These are phyloP conservation scores for Boletus sensibilis DNA, from an alignment of 768 basidiomycete genomes.

Conservation along the genomic window DNA sequence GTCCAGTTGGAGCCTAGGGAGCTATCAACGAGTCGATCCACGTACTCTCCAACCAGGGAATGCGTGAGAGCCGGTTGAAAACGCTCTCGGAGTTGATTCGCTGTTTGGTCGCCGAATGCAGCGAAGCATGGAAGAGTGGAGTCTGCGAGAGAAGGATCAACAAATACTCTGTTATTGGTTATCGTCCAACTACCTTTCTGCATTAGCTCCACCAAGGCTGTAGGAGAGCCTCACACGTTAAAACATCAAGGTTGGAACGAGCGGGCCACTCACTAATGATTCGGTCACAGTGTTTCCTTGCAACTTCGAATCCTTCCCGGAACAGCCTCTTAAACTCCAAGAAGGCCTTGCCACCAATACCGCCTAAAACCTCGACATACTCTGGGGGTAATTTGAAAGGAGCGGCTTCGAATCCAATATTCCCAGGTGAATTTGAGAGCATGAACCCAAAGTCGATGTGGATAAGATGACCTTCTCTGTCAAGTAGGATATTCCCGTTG, in stretches of 20 bases:
- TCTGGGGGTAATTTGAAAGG: slow-evolving; percentile 96
- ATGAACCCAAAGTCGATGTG: slow-evolving; percentile 99
- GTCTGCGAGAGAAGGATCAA: slow-evolving; percentile 44
- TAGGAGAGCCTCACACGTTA: slow-evolving; percentile 12
- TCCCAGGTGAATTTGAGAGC: slow-evolving; percentile 94
- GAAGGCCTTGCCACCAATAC: slow-evolving; percentile 71
- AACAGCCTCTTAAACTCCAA: slow-evolving; percentile 84
- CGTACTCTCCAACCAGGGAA: slow-evolving; percentile 76
- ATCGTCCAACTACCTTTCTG: slow-evolving; percentile 68
- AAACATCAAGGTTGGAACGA: not conserved
- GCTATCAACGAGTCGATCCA: slow-evolving; percentile 87
- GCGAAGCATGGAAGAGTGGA: slow-evolving; percentile 89
- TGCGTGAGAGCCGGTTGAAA: slow-evolving; percentile 92
- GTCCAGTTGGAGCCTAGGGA: slow-evolving; percentile 95
- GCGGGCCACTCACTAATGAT: slow-evolving; percentile 70
- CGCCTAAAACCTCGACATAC: slow-evolving; percentile 95
- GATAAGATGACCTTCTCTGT: slow-evolving; percentile 91
- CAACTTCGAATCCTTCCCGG: slow-evolving; percentile 90
- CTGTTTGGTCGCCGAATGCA: slow-evolving; percentile 88
- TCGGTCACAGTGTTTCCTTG: slow-evolving; percentile 93
- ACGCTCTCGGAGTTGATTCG: slow-evolving; percentile 82
- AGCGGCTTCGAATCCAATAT: slow-evolving; percentile 98
- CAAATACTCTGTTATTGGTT: not conserved
- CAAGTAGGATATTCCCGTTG: slow-evolving; percentile 96
- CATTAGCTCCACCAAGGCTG: slow-evolving; percentile 92